phyloP scores from a whole-genome alignment of 169 alveolate genomes.

The Plasmodium yoelii region DNA sequence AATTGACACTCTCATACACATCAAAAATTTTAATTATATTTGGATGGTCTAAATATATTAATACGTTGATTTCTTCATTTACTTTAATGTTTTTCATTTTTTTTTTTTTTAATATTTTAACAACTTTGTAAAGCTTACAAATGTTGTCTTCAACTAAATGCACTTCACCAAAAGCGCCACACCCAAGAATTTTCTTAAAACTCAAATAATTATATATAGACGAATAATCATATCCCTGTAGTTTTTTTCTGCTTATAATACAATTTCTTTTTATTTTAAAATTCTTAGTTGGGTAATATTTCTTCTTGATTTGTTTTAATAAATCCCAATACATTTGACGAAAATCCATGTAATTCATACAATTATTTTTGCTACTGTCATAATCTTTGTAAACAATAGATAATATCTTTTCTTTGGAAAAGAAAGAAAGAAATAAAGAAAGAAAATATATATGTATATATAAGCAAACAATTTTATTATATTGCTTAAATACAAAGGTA shows the following conservation, averaged over 20 bases:
- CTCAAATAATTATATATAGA: slow-evolving; percentile 73
- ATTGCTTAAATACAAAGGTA: too few species aligned
- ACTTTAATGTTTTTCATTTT: slow-evolving; percentile 63
- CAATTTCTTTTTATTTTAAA: slow-evolving; percentile 75
- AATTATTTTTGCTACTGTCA: slow-evolving; percentile 72
- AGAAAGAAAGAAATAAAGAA: not conserved
- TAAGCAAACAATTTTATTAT: not conserved
- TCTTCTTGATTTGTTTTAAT: slow-evolving; percentile 62
- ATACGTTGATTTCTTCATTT: slow-evolving; percentile 75
- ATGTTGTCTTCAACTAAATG: slow-evolving; percentile 80
- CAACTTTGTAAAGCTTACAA: slow-evolving; percentile 73
- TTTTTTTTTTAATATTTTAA: slow-evolving; percentile 69
- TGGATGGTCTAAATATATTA: slow-evolving; percentile 91
- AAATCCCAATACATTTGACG: slow-evolving; percentile 77
- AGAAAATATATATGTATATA: not conserved
- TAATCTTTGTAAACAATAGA: slow-evolving; percentile 73
- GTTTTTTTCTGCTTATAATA: slow-evolving; percentile 67
- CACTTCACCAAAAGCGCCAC: slow-evolving; percentile 86
- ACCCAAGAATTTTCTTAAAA: slow-evolving; percentile 81
- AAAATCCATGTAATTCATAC: slow-evolving; percentile 73
- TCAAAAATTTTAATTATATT: slow-evolving; percentile 92
- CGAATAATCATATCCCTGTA: slow-evolving; percentile 70
- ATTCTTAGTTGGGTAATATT: slow-evolving; percentile 72
- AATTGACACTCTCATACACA: slow-evolving; percentile 92
- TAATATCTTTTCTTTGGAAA: slow-evolving; percentile 36